phyloP scores from a whole-genome alignment of 23 red algal genomes.

The Cyanidioschyzon merolae region DNA sequence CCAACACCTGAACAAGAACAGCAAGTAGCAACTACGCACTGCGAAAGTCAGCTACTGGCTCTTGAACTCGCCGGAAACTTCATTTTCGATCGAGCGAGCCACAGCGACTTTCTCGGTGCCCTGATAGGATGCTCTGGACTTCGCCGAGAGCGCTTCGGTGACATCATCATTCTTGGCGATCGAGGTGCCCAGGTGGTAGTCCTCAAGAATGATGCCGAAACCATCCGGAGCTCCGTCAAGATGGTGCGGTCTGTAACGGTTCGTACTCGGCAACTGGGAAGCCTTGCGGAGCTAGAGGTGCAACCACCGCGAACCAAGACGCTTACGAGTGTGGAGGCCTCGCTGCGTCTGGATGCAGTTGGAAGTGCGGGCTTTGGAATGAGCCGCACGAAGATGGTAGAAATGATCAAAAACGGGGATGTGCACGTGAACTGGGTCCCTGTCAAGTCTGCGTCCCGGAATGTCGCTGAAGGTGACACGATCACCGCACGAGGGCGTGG shows the following conservation, averaged over 20 bases:
- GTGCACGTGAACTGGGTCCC: conserved; percentile 43
- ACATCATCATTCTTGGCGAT: conserved; percentile 44
- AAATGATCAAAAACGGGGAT: conserved; percentile 27
- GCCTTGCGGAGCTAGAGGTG: conserved; percentile 39
- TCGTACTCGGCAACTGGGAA: not conserved
- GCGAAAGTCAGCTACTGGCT: not conserved
- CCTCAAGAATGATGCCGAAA: conserved; percentile 19
- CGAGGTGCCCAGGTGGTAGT: conserved; percentile 53
- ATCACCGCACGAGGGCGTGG: conserved; percentile 50
- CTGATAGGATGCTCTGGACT: conserved; percentile 31
- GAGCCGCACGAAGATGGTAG: conserved; percentile 43
- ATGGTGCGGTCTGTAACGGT: conserved; percentile 15
- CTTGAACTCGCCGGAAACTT: conserved; percentile 45
- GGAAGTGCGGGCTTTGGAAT: conserved; percentile 56
- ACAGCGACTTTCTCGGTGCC: conserved; percentile 77
- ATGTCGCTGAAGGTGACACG: conserved; percentile 33
- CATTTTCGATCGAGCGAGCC: conserved; percentile 20
- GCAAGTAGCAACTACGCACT: not conserved
- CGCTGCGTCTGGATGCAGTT: conserved; percentile 76
- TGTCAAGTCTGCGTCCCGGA: conserved; percentile 2
- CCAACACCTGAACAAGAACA: not conserved
- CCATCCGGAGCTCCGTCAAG: conserved; percentile 17
- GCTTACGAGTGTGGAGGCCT: conserved; percentile 44
- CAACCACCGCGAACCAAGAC: conserved; percentile 23
- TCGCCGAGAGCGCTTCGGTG: conserved; percentile 32